Evolutionary conservation across 2,329 filamentous ascomycete genomes (phyloP).

Genomic region (Tricladium varicosporioides): DNA sequence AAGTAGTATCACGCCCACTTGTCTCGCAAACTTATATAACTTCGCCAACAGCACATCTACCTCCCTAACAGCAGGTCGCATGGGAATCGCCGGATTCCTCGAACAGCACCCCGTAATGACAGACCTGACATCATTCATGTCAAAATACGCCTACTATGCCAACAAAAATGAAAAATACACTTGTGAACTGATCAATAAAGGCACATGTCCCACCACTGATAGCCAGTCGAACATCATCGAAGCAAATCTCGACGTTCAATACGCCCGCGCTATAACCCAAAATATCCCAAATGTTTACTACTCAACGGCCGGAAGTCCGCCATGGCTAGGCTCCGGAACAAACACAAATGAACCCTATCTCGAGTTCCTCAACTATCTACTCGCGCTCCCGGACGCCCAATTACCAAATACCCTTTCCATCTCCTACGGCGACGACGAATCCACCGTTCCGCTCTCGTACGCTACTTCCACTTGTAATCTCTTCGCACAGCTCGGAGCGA

Average conservation of each 20-base stretch:
- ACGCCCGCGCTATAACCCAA: conserved; percentile 53
- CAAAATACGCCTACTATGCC: conserved; percentile 23
- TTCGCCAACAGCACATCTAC: conserved; percentile 18
- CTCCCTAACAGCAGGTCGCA: conserved; percentile 21
- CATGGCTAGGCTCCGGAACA: conserved; percentile 44
- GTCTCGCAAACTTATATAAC: conserved; percentile 31
- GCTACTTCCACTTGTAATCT: conserved; percentile 50
- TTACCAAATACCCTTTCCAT: conserved; percentile 60
- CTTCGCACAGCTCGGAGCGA: conserved; percentile 52
- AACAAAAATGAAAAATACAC: conserved; percentile 35
- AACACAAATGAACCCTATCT: conserved; percentile 70
- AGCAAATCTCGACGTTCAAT: conserved; percentile 59
- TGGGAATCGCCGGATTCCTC: conserved; percentile 32
- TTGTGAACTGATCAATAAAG: conserved; percentile 30
- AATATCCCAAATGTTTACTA: conserved; percentile 54
- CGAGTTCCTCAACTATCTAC: conserved; percentile 57
- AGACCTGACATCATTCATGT: conserved; percentile 30
- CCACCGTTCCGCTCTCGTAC: conserved; percentile 51
- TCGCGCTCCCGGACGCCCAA: conserved; percentile 46
- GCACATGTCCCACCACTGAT: conserved; percentile 29
- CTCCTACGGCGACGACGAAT: conserved; percentile 54
- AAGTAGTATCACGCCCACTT: conserved; percentile 29
- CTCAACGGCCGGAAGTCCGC: conserved; percentile 54
- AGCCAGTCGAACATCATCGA: conserved; percentile 36
- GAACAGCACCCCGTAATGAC: conserved; percentile 27